phyloP scores from a whole-genome alignment of 2,329 filamentous ascomycete genomes.

The Knoxdaviesia proteae region DNA sequence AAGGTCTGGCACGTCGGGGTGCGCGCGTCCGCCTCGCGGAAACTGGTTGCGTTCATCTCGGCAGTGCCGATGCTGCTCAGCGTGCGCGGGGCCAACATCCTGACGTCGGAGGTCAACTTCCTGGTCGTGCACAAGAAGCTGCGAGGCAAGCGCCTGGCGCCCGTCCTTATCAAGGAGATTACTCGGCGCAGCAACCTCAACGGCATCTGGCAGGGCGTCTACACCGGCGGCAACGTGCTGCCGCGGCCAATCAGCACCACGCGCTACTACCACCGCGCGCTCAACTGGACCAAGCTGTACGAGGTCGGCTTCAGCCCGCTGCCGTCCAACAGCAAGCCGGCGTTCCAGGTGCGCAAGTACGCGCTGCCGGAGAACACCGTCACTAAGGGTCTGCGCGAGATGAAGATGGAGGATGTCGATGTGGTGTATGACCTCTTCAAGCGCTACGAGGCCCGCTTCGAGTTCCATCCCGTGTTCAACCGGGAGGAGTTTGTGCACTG shows the following conservation, averaged over 20 bases:
- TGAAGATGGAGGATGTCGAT: constrained; percentile 61
- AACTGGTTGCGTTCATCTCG: constrained; percentile 88
- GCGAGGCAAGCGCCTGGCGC: constrained; percentile 74
- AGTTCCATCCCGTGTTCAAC: constrained; percentile 66
- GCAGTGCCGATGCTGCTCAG: constrained; percentile 72
- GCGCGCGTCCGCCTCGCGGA: constrained; percentile 59
- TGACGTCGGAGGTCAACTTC: constrained; percentile 90
- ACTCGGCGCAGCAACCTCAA: constrained; percentile 76
- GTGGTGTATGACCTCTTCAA: constrained; percentile 54
- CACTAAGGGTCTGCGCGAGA: constrained; percentile 56
- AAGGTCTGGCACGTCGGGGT: constrained; percentile 92
- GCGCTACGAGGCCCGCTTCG: constrained; percentile 59
- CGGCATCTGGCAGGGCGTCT: constrained; percentile 84
- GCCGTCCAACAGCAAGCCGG: constrained; percentile 62
- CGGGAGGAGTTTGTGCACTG: constrained; percentile 73
- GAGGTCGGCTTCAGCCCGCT: constrained; percentile 87
- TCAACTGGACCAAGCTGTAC: constrained; percentile 93
- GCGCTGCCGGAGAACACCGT: constrained; percentile 54
- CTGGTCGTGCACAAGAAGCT: constrained; percentile 97
- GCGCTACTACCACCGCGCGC: constrained; percentile 80
- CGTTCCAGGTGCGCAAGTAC: constrained; percentile 72
- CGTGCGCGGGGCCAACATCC: constrained; percentile 54
- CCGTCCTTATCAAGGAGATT: constrained; percentile 93
- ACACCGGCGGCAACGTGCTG: constrained; percentile 79
- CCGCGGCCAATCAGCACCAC: constrained; percentile 85